phyloP scores from a whole-genome alignment of 352 stramenopile genomes.

The Pythium phragmiticola region DNA sequence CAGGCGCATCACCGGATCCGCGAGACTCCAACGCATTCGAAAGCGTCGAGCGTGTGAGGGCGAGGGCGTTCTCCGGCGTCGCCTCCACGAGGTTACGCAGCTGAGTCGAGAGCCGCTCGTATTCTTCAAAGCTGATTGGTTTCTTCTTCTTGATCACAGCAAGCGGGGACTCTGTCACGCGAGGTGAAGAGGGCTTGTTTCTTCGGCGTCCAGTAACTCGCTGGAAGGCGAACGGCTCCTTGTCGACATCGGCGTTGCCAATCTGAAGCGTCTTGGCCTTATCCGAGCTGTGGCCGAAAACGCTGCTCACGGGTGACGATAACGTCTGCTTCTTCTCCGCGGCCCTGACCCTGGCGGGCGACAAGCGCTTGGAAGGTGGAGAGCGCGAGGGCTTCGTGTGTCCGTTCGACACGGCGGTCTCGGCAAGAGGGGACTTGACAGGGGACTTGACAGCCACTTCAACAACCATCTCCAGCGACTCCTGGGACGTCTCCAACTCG shows the following conservation, averaged over 20 bases:
- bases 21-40: constrained; percentile 29
- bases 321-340: constrained; percentile 10
- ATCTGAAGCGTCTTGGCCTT: constrained; percentile 30
- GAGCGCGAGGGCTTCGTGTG: constrained; percentile 21
- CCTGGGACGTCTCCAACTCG: constrained; percentile 24
- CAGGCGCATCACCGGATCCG: neutral
- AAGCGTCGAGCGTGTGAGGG: constrained; percentile 55
- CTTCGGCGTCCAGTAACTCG: constrained; percentile 23
- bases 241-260: neutral
- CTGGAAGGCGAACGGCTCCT: constrained; percentile 19
- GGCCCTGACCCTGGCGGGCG: constrained; percentile 6
- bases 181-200: constrained; percentile 27
- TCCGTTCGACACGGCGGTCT: constrained; percentile 7
- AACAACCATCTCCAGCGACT: constrained; percentile 15
- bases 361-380: constrained; percentile 8
- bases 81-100: constrained; percentile 66
- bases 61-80: constrained; percentile 53
- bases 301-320: neutral
- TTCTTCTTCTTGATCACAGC: constrained; percentile 76
- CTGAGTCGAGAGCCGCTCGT: constrained; percentile 62
- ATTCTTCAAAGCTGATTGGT: constrained; percentile 75
- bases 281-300: constrained; percentile 18
- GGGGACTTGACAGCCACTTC: constrained; percentile 22
- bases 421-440: constrained; percentile 7
- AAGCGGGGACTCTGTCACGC: constrained; percentile 36